phyloP scores from a whole-genome alignment of 306 rosid species.

The Citrullus amarus region DNA sequence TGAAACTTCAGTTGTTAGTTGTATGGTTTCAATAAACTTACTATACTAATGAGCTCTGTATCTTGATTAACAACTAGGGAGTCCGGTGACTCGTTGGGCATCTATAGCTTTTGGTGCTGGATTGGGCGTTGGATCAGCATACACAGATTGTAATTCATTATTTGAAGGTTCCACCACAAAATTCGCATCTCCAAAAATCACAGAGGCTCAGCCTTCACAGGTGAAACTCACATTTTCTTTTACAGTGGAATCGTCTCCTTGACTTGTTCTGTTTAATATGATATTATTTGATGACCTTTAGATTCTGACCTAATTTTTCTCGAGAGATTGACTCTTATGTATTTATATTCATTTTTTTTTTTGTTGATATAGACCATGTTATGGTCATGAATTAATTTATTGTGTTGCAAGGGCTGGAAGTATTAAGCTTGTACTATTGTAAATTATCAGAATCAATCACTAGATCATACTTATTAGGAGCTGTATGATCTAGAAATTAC shows the following conservation, averaged over 20 bases:
- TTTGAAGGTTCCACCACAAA: slow-evolving; percentile 52
- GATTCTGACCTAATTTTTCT: background rate
- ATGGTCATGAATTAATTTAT: background rate
- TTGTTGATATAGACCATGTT: background rate
- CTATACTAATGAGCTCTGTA: background rate
- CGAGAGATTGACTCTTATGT: background rate
- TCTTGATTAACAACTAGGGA: slow-evolving; percentile 34
- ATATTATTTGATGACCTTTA: background rate
- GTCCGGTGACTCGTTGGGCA: slow-evolving; percentile 83
- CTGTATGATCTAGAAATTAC: background rate
- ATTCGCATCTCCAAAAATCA: slow-evolving; percentile 17
- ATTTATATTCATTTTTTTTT: background rate
- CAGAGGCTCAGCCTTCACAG: slow-evolving; percentile 34
- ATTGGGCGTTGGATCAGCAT: slow-evolving; percentile 75
- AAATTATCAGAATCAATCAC: background rate
- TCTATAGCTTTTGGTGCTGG: slow-evolving; percentile 89
- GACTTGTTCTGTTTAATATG: background rate
- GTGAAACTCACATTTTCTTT: slow-evolving; percentile 8
- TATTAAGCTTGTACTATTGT: background rate
- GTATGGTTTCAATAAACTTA: background rate
- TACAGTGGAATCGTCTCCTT: background rate
- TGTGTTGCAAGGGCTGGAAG: background rate
- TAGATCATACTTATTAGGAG: background rate
- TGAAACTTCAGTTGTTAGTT: background rate
- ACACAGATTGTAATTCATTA: slow-evolving; percentile 50